phyloP scores from a whole-genome alignment of 805 yeast genomes.

The Candida nemodendra region DNA sequence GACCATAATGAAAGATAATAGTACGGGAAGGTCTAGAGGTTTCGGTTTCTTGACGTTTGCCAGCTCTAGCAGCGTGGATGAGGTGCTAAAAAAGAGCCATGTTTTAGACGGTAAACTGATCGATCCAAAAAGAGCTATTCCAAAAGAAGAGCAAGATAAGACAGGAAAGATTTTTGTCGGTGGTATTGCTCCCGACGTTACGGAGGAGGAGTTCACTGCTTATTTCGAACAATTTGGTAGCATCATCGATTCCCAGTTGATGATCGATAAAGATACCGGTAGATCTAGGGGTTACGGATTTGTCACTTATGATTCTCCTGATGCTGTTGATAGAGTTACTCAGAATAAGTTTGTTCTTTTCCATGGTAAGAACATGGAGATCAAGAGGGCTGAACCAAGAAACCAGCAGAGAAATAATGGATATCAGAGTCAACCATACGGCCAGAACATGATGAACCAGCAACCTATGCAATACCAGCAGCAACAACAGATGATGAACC shows the following conservation, averaged over 20 bases:
- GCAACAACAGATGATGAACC: constrained; percentile 31
- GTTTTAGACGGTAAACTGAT: constrained; percentile 92
- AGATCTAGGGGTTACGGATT: constrained; percentile 97
- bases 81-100: constrained; percentile 82
- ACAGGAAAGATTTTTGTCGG: constrained; percentile 97
- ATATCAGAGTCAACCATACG: constrained; percentile 26
- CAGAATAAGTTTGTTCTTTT: constrained; percentile 77
- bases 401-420: constrained; percentile 53
- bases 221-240: constrained; percentile 87
- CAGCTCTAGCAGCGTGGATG: constrained; percentile 78
- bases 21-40: constrained; percentile 89
- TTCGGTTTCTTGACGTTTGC: constrained; percentile 91
- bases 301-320: constrained; percentile 91
- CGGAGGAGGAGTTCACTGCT: constrained; percentile 83
- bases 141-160: constrained; percentile 94
- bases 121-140: constrained; percentile 97
- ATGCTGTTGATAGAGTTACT: constrained; percentile 87
- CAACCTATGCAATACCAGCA: constrained; percentile 31
- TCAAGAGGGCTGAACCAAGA: constrained; percentile 81
- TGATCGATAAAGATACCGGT: constrained; percentile 97
- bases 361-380: constrained; percentile 84
- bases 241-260: constrained; percentile 92
- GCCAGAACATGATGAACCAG: constrained; percentile 30
- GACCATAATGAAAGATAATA: constrained; percentile 88
- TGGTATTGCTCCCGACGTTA: constrained; percentile 91